phyloP scores from a whole-genome alignment of 345 rosid genomes.

The Heritiera littoralis region DNA sequence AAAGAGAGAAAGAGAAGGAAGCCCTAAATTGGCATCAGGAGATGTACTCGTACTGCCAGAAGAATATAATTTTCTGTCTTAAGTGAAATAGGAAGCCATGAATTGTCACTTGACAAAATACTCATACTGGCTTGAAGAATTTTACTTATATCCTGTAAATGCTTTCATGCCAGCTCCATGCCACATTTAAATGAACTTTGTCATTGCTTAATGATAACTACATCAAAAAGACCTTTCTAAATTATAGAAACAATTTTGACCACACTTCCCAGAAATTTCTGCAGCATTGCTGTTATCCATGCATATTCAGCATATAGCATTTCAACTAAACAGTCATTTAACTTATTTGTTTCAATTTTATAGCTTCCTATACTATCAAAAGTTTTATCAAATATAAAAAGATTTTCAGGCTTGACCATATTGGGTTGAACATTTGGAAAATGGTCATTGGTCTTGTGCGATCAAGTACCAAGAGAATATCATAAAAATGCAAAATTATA shows the following conservation, averaged over 20 bases:
- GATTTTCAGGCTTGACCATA: not conserved
- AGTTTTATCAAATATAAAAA: not conserved
- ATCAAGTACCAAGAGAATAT: not conserved
- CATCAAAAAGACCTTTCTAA: not conserved
- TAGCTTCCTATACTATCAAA: not conserved
- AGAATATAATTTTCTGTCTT: conserved; percentile 3
- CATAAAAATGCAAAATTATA: not conserved
- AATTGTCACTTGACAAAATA: not conserved
- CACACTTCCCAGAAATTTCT: not conserved
- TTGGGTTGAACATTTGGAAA: not conserved
- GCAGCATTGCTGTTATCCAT: not conserved
- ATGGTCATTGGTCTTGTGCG: not conserved
- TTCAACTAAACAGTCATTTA: not conserved
- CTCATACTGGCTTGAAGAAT: not conserved
- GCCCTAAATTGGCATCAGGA: not conserved
- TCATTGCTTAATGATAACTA: conserved; percentile 4
- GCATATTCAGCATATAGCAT: not conserved
- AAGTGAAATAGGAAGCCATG: not conserved
- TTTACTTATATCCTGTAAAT: conserved; percentile 5
- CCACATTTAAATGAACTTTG: not conserved
- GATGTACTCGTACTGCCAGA: not conserved
- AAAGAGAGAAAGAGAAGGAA: not conserved
- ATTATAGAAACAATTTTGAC: not conserved
- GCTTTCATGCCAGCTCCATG: not conserved
- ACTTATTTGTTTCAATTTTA: not conserved